Percentiles rank a stretch among this genome's conserved stretches.
Conservation (phyloP, 768 basidiomycete genomes). For the Pholiota molesta region DNA sequence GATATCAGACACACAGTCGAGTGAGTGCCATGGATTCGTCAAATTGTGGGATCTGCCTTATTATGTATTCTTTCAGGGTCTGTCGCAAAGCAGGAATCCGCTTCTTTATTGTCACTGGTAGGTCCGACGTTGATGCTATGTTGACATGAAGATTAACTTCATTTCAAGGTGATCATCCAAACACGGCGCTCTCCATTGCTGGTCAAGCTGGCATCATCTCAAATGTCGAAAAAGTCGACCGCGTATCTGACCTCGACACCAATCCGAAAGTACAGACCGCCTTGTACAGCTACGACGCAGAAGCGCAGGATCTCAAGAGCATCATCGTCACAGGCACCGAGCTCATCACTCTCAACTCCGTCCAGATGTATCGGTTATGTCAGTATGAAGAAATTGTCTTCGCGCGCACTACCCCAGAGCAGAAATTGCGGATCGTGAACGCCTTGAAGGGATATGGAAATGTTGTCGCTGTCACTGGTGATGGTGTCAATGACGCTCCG, state of each 20-base stretch:
- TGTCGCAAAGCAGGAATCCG: conserved; percentile 61
- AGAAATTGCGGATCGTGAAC: conserved; percentile 67
- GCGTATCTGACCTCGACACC: conserved; percentile 37
- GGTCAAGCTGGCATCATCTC: conserved; percentile 61
- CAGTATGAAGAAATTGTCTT: conserved; percentile 57
- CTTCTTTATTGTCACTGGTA: conserved; percentile 64
- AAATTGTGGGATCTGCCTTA: background rate
- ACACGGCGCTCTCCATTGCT: conserved; percentile 66
- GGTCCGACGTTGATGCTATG: background rate
- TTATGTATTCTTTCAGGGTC: conserved; percentile 22
- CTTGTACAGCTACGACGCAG: conserved; percentile 30
- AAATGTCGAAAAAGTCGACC: conserved; percentile 37
- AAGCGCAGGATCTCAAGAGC: conserved; percentile 32
- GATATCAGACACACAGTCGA: conserved; percentile 55
- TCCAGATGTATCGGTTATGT: conserved; percentile 36
- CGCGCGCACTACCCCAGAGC: conserved; percentile 64
- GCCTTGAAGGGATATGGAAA: conserved; percentile 53
- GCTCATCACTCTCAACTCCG: conserved; percentile 34
- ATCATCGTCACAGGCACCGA: conserved; percentile 47
- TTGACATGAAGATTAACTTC: conserved; percentile 9
- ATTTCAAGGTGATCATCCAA: conserved; percentile 49
- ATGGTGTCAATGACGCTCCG: conserved; percentile 66
- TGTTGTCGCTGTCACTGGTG: conserved; percentile 67
- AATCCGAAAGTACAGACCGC: conserved; percentile 20
- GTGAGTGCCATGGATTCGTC: conserved; percentile 14